Base-by-base conservation (phyloP, 768 basidiomycete genomes). In the Boletus insuetus region DNA sequence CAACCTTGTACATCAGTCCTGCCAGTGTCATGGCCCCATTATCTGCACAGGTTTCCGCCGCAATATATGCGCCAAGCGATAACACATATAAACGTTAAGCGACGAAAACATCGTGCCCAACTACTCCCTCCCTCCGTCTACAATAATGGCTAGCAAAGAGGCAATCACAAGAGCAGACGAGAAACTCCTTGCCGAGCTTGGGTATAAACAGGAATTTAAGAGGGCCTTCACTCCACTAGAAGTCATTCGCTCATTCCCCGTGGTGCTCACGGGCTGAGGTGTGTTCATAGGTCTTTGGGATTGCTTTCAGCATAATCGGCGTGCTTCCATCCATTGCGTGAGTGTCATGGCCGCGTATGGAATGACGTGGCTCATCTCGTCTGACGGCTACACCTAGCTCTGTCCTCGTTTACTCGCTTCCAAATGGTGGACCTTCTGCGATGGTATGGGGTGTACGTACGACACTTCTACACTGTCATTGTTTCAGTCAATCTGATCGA, bases 221-320 rank as follows among this genome's bases (percentile, higher is more conserved):
- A 61, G 73, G 17, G 73, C 71, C 5, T 74, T 74, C 48, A 72
- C 65, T 10, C 69, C 69, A 0, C 41, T 74, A 6, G 72, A 74
- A 55, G 71, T 73, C 20, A 44, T 17, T 26, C 11, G 17, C 2
- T 6, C 24, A 0, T 13, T 19, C 9, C 6, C 6, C 22, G 6
- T 34, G 17, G 22, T 11, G 8, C 8, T 16, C n/a, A n/a, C 26
- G 43, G 19, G 55, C 34, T 3, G n/a, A 17, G 10, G 35, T 10
- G 0, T 61, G n/a, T n/a, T n/a, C n/a, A 26, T 60, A 89, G 83
- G 82, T 87, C 6, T 88, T 88, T 58, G 86, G 87, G 0, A 73
- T 88, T 31, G 80, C 83, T 0, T 89, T 89, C 65, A 85, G 83
- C 1, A 83, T 88, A 58, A 85, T 88, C 49, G 87, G 87, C 0